A percentile compares a stretch with the other conserved stretches of the same genome.
phyloP scores from a whole-genome alignment of 2,329 filamentous ascomycete genomes.

The Neopestalotiopsis rosae region DNA sequence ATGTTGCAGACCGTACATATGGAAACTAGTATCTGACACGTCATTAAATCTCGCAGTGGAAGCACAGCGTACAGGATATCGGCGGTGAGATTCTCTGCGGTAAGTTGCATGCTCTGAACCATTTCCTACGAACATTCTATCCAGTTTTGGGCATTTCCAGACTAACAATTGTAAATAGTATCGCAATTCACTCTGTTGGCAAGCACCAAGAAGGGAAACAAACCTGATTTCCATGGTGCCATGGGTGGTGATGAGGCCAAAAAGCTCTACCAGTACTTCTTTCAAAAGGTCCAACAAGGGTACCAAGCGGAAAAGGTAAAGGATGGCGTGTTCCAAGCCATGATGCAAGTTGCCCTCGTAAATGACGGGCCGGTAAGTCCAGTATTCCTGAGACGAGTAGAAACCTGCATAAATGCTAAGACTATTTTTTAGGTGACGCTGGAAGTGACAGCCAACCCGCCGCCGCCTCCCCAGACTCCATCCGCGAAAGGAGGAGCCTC shows the following conservation, averaged over 20 bases:
- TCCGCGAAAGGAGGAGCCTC: background rate
- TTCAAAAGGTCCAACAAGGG: conserved; percentile 72
- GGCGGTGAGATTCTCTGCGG: conserved; percentile 92
- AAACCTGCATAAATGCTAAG: background rate
- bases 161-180: conserved; percentile 56
- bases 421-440: conserved; percentile 43
- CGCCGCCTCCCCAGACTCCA: conserved; percentile 19
- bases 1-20: conserved; percentile 7
- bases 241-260: conserved; percentile 79
- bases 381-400: background rate
- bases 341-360: conserved; percentile 95
- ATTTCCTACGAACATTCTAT: background rate
- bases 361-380: conserved; percentile 75
- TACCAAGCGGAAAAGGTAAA: conserved; percentile 81
- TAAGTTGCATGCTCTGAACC: conserved; percentile 47
- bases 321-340: conserved; percentile 96
- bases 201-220: conserved; percentile 92
- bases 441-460: conserved; percentile 36
- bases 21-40: background rate
- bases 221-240: conserved; percentile 93
- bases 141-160: background rate
- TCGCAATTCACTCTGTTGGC: conserved; percentile 96
- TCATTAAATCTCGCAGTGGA: conserved; percentile 71
- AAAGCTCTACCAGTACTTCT: conserved; percentile 83
- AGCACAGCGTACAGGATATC: conserved; percentile 85